phyloP scores from a whole-genome alignment of 768 basidiomycete species.

The Hygrophorus russula region DNA sequence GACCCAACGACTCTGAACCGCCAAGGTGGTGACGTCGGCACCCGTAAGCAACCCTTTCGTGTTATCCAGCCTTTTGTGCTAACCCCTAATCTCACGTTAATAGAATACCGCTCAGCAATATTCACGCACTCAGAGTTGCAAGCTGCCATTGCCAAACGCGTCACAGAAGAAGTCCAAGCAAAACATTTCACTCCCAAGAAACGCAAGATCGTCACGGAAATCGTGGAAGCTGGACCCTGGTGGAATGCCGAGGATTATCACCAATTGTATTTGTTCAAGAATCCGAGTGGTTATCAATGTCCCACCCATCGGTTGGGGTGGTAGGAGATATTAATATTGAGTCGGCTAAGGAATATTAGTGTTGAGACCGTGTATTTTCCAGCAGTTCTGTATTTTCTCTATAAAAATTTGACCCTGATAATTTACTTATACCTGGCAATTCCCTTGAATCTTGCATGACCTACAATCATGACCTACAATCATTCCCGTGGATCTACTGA shows the following conservation, averaged over 20 bases:
- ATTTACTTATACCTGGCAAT: too few species aligned
- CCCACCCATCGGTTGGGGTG: slow-evolving; percentile 81
- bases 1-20: slow-evolving; percentile 79
- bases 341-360: not conserved
- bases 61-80: not conserved
- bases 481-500: too few species aligned
- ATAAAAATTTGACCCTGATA: too few species aligned
- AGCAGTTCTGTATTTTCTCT: too few species aligned
- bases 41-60: slow-evolving; percentile 42
- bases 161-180: slow-evolving; percentile 75
- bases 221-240: slow-evolving; percentile 62
- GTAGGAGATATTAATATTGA: slow-evolving; percentile 33
- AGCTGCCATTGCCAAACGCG: slow-evolving; percentile 52
- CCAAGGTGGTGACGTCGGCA: slow-evolving; percentile 70
- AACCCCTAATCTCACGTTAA: not conserved
- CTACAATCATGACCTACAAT: too few species aligned
- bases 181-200: slow-evolving; percentile 71
- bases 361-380: too few species aligned
- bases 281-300: slow-evolving; percentile 86
- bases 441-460: too few species aligned
- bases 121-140: slow-evolving; percentile 75
- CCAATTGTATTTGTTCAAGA: slow-evolving; percentile 74
- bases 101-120: slow-evolving; percentile 92
- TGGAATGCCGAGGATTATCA: slow-evolving; percentile 79
- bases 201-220: slow-evolving; percentile 68